Conservation (phyloP, 768 basidiomycete species). For the Auriscalpium microsporum region DNA sequence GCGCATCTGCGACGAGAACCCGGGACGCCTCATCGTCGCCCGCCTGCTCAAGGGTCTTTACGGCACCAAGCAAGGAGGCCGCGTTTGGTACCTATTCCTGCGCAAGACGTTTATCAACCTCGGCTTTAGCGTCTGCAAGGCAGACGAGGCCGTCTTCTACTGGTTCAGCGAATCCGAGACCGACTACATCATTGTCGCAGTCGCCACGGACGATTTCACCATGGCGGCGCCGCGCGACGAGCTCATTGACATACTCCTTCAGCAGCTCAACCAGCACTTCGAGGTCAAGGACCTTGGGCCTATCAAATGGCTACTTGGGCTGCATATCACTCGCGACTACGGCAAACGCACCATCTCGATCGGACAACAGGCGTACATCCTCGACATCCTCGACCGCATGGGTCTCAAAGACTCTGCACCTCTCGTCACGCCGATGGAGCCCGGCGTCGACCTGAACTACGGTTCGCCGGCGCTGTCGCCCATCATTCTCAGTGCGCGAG, state of each 20-base stretch:
- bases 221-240: background rate
- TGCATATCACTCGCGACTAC: conserved; percentile 19
- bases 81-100: conserved; percentile 23
- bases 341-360: conserved; percentile 11
- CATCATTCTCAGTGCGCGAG: conserved; percentile 18
- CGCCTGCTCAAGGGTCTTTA: conserved; percentile 25
- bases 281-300: background rate
- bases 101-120: background rate
- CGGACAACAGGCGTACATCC: conserved; percentile 9
- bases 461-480: background rate
- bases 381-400: conserved; percentile 16
- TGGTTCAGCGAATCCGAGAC: background rate
- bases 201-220: background rate
- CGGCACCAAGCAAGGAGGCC: conserved; percentile 28
- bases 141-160: conserved; percentile 9
- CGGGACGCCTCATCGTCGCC: conserved; percentile 7
- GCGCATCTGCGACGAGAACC: too few relatives aligned
- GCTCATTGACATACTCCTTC: background rate
- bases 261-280: background rate
- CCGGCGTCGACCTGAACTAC: background rate
- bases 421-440: conserved; percentile 8
- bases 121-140: background rate
- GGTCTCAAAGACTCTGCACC: conserved; percentile 4
- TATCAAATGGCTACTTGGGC: background rate
- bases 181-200: background rate